phyloP scores from a whole-genome alignment of 257 asterid species.

The Plantago elongata region DNA sequence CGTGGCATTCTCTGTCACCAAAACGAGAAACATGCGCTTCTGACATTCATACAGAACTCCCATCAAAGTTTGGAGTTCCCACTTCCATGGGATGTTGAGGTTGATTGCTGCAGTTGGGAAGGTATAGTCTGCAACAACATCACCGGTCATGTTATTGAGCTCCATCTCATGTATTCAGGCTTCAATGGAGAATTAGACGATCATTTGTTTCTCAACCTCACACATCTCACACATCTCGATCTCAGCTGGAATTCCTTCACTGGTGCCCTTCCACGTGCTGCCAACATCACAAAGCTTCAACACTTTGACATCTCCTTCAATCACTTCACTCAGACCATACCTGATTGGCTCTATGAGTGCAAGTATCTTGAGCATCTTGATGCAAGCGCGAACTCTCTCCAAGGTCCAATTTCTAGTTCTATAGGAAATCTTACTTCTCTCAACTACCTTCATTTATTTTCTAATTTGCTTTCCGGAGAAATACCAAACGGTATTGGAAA shows the following conservation, averaged over 20 bases:
- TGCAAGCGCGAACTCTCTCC: neutral
- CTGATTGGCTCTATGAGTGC: neutral
- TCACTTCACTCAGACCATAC: too few species aligned
- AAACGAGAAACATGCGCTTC: neutral
- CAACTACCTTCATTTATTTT: neutral
- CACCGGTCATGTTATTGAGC: too few species aligned
- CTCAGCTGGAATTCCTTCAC: neutral
- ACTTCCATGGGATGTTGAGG: neutral
- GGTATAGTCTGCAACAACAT: too few species aligned
- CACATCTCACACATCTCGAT: neutral
- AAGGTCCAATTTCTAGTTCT: conserved; percentile 6
- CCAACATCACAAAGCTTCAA: too few species aligned
- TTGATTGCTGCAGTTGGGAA: too few species aligned
- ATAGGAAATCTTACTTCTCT: conserved; percentile 15
- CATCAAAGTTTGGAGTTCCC: too few species aligned
- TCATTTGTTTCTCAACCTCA: too few species aligned
- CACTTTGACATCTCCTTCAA: neutral
- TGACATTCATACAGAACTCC: neutral
- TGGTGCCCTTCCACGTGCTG: too few species aligned
- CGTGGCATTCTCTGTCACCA: neutral
- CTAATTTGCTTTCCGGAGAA: conserved; percentile 5
- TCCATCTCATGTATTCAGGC: too few species aligned
- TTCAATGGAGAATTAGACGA: too few species aligned
- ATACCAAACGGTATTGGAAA: conserved; percentile 3
- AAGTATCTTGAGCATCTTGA: neutral